Evolutionary conservation across 1,139 yeast species (phyloP).

Genomic region (Kodamaea suecica): DNA sequence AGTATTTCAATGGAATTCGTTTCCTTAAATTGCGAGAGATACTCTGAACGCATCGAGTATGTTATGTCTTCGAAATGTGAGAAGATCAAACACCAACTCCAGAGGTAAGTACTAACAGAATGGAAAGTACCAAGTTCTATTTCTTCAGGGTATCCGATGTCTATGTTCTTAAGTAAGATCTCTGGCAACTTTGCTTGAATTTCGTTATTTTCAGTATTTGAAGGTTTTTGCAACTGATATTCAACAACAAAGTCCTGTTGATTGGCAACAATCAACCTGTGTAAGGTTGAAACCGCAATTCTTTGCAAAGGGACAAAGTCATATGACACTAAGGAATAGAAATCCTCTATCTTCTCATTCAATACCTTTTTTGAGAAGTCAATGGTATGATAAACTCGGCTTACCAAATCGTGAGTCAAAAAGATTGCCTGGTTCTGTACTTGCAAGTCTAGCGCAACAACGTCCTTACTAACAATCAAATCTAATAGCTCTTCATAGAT

Average conservation of each 20-base stretch:
- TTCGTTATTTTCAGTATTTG: conserved; percentile 13
- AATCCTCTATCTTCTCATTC: conserved; percentile 14
- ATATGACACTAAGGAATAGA: conserved; percentile 24
- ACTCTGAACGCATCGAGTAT: conserved; percentile 57
- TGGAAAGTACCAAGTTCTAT: conserved; percentile 32
- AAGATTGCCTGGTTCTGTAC: conserved; percentile 29
- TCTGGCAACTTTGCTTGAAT: conserved; percentile 34
- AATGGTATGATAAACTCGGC: conserved; percentile 25
- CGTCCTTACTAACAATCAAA: conserved; percentile 26
- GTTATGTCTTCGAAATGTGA: conserved; percentile 66
- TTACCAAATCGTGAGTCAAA: conserved; percentile 33
- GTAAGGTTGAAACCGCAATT: conserved; percentile 35
- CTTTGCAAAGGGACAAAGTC: conserved; percentile 32
- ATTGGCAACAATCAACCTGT: conserved; percentile 28
- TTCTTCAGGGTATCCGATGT: conserved; percentile 28
- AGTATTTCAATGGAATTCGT: conserved; percentile 45
- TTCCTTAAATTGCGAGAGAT: conserved; percentile 54
- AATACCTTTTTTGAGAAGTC: conserved; percentile 15
- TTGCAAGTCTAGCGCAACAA: conserved; percentile 16
- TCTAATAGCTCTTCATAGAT: conserved; percentile 39
- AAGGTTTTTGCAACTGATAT: conserved; percentile 47
- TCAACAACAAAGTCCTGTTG: conserved; percentile 64
- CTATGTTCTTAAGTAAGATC: conserved; percentile 25
- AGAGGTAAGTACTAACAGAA: conserved; percentile 46
- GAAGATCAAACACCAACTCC: conserved; percentile 70